phyloP scores from a whole-genome alignment of 2,329 filamentous ascomycete species.

The Ascochyta koolunga region DNA sequence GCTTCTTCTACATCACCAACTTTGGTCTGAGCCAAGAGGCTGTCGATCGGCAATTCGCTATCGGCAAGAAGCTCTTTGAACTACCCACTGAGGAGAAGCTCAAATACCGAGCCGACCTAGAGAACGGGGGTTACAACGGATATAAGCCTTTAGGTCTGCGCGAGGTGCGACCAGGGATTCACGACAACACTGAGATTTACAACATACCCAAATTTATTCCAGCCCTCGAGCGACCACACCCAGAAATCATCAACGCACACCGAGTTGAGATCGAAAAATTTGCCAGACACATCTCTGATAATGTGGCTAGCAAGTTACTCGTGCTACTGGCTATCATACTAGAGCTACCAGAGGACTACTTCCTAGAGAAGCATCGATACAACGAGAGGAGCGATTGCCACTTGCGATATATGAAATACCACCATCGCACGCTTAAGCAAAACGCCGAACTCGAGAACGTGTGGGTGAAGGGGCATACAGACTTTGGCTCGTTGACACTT shows the following conservation, averaged over 20 bases:
- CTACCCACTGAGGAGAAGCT: conserved; percentile 21
- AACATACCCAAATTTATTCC: conserved; percentile 66
- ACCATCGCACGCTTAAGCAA: conserved; percentile 53
- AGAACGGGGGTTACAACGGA: conserved; percentile 57
- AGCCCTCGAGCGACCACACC: conserved; percentile 54
- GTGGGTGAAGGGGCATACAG: conserved; percentile 56
- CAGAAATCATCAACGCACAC: conserved; percentile 48
- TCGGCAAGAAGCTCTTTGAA: conserved; percentile 21
- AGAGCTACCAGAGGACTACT: conserved; percentile 63
- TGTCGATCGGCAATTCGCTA: conserved; percentile 25
- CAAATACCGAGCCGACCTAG: conserved; percentile 19
- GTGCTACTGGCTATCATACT: conserved; percentile 64
- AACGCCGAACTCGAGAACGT: conserved; percentile 50
- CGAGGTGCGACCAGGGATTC: conserved; percentile 46
- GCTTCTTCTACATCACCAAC: conserved; percentile 27
- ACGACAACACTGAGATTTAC: conserved; percentile 64
- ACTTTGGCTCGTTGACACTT: conserved; percentile 61
- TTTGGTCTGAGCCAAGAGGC: conserved; percentile 22
- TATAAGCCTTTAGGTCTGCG: conserved; percentile 22
- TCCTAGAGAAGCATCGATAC: conserved; percentile 63
- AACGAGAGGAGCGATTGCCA: conserved; percentile 63
- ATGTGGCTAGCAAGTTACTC: conserved; percentile 55
- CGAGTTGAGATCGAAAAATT: conserved; percentile 61
- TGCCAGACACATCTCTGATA: conserved; percentile 36
- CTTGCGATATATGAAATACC: conserved; percentile 66